Conservation (phyloP, 2,329 filamentous ascomycete species). For the Zasmidium angulare region DNA sequence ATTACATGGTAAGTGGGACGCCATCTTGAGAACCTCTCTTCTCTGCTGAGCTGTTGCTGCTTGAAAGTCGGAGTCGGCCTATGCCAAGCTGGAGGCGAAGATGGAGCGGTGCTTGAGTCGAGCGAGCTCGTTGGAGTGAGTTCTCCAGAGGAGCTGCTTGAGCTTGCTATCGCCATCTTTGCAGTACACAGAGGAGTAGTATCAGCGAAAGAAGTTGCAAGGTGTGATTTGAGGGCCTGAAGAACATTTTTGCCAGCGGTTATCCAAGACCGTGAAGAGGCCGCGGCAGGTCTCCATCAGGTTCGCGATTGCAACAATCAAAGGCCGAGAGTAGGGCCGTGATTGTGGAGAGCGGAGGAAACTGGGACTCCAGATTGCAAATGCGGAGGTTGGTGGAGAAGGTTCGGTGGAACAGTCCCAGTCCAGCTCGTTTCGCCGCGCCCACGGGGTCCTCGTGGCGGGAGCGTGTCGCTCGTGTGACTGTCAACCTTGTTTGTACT, state of each 20-base stretch:
- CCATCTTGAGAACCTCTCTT: slow-evolving; percentile 15
- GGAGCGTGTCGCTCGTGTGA: neutral
- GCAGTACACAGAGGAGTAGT: neutral
- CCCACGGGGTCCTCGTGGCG: neutral
- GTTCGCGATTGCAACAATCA: neutral
- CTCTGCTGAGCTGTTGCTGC: slow-evolving; percentile 6
- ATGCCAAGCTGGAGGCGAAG: neutral
- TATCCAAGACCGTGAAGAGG: neutral
- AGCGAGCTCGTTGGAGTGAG: slow-evolving; percentile 3
- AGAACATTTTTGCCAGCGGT: neutral
- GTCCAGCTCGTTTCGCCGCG: neutral
- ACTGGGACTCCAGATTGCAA: neutral
- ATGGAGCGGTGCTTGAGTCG: neutral
- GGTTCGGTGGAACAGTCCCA: neutral
- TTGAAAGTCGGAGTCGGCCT: neutral
- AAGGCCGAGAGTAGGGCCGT: neutral
- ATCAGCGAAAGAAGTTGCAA: neutral
- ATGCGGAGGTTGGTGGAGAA: slow-evolving; percentile 1
- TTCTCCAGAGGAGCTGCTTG: slow-evolving; percentile 8
- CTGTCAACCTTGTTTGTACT: neutral
- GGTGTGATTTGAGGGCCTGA: too few species aligned
- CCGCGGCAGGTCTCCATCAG: neutral
- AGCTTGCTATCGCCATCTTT: neutral
- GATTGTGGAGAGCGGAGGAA: neutral
- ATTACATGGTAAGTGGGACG: slow-evolving; percentile 38